Base-by-base conservation (phyloP, 768 basidiomycete species). In the Trametes cubensis region DNA sequence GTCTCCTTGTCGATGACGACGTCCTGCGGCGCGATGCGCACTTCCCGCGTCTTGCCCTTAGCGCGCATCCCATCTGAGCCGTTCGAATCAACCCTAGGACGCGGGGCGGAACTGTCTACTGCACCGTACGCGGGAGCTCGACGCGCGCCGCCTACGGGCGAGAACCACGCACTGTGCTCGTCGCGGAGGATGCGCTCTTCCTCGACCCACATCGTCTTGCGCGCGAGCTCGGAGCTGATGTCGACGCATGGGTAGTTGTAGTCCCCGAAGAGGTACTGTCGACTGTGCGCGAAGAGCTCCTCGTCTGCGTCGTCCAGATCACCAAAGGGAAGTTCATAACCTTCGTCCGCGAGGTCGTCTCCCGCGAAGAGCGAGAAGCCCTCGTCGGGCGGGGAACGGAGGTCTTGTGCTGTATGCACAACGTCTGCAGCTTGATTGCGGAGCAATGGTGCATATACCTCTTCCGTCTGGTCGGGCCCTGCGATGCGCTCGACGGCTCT, bases 201-300 rank as follows among this genome's bases (percentile, higher is more conserved):
- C 69, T 94, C 92, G 59, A 87, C 84, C 85, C 92, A 90, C 73
- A 91, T 88, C 48, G 77, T 72, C 34, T 76, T 75, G 62, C 85
- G 77, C 20, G 89, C 91, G 18, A 74, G 68, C 74, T 95, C 92
- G 25, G 88, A 85, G 75, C 90, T 94, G 50, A 92, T 89, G 69
- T 96, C 95, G 62, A 95, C 87, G 58, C 85, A 86, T 0, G 94
- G 95, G 71, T 95, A 96, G 69, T 91, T 84, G 71, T 94, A 94
- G 75, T 95, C 91, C 5, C 94, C 94, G 67, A 94, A 98, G 25
- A 95, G 80, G 62, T 93, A 90, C 66, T 83, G 80, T 72, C 85
- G 84, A 72, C 92, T 88, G 41, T 94, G 82, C 28, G 76, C 80
- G 69, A 89, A 98, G 54, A 96, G 74, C 65, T 79, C 79, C 67